Evolutionary conservation across 495 filamentous ascomycete species (phyloP).

Genomic region (Neurospora discreta): DNA sequence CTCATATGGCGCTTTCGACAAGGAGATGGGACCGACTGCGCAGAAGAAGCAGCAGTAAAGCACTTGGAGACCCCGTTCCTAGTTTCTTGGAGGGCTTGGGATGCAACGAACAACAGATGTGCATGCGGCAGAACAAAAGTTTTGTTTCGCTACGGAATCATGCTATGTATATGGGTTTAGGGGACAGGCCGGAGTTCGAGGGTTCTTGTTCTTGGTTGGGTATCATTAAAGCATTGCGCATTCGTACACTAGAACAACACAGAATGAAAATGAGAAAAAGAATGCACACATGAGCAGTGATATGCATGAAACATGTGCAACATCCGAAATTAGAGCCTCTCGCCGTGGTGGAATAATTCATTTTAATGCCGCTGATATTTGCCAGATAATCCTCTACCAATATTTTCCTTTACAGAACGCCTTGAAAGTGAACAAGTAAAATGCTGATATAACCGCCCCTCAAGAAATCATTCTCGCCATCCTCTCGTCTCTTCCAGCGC

Average conservation of each 20-base stretch:
- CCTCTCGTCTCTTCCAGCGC: neutral
- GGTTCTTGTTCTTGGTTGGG: neutral
- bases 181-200: neutral
- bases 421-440: neutral
- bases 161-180: neutral
- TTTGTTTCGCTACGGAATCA: neutral
- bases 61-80: neutral
- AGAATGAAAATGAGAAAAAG: neutral
- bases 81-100: neutral
- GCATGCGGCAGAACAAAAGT: neutral
- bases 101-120: neutral
- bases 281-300: neutral
- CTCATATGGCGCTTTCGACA: conserved; percentile 88
- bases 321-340: neutral
- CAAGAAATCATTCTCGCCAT: neutral
- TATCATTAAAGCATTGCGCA: neutral
- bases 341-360: neutral
- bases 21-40: conserved; percentile 77
- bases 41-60: conserved; percentile 70
- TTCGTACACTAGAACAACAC: neutral
- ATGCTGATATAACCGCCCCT: neutral
- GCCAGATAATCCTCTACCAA: neutral
- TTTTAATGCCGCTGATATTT: neutral
- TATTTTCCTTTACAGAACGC: neutral
- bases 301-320: neutral